Evolutionary conservation across 2,329 filamentous ascomycete species (phyloP), one percentile per base, ranked within the genome.

Genomic region (Fusarium sp.): DNA sequence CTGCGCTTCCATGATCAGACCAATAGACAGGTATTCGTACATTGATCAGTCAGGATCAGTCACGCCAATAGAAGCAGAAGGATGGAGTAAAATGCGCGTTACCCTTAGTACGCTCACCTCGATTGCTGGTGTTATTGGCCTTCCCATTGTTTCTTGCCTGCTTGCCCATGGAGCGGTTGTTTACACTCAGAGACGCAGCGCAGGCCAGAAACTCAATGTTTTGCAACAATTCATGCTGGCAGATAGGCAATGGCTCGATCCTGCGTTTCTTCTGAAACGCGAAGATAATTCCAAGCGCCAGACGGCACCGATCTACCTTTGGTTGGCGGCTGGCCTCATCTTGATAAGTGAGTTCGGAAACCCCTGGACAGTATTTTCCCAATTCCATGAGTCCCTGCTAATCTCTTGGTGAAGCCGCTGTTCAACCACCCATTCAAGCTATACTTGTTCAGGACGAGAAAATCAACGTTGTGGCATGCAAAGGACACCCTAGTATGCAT

Each of bases 131-230:
- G 33, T 49, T 7, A 22, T 68, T 17, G 44, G 62, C 2, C 25
- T 71, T 3, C 66, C 60, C 1, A 43, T 68, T 5, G 51, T 70
- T 17, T 70, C 68, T 15, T 22, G 48, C 17, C 40, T 71, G 6
- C 55, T 71, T 22, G 46, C 59, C 2, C 49, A 61, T 13, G 68
- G 62, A 30, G 56, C 52, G 7, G 59, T 65, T 33, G 54, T 70
- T 2, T 70, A 70, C 14, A 41, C 58, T 4, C 65, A 71, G 22
- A 63, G 56, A 10, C 46, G 53, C 22, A 43, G 37, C 2, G 6
- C 33, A 4, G 17, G 4, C 1, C 68, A 65, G 46, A 19, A 50
- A 6, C 22, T 71, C 6, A 61, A 30, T 11, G 14, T 62, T 15
- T 27, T 44, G 17, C 48, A 67, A 6, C 35, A 70, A 9, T 60